phyloP scores from a whole-genome alignment of 2,329 filamentous ascomycete genomes.

The Exophiala dermatitidis region DNA sequence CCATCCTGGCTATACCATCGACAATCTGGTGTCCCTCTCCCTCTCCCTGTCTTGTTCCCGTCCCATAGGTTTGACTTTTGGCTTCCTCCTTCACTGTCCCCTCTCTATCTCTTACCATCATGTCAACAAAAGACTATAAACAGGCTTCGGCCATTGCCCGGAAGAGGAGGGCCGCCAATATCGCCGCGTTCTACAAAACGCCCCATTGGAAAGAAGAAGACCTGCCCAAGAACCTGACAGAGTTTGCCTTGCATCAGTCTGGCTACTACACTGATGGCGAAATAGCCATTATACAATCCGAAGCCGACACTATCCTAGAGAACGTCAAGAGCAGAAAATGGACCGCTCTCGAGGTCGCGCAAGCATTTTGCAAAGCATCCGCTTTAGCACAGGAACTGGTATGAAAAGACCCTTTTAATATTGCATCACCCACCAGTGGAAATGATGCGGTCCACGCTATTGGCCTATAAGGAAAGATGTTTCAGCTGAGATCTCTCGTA shows the following conservation, averaged over 20 bases:
- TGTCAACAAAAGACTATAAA: constrained; percentile 29
- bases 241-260: constrained; percentile 34
- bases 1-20: neutral
- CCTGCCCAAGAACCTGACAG: constrained; percentile 24
- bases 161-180: constrained; percentile 27
- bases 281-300: constrained; percentile 43
- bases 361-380: constrained; percentile 49
- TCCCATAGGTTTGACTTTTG: too few relatives aligned
- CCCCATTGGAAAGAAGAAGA: constrained; percentile 22
- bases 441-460: too few relatives aligned
- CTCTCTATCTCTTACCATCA: constrained; percentile 1
- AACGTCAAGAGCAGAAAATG: constrained; percentile 37
- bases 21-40: neutral
- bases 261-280: constrained; percentile 53
- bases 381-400: constrained; percentile 34
- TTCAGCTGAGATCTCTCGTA: constrained; percentile 28
- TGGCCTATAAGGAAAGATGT: neutral
- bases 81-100: neutral
- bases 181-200: constrained; percentile 24
- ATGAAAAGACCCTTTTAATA: constrained; percentile 29
- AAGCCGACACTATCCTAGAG: constrained; percentile 31
- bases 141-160: constrained; percentile 35
- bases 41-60: neutral
- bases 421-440: too few relatives aligned
- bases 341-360: constrained; percentile 47